These are phyloP conservation scores for Viola odorata DNA, from an alignment of 345 rosid genomes.

Conservation along the genomic window DNA sequence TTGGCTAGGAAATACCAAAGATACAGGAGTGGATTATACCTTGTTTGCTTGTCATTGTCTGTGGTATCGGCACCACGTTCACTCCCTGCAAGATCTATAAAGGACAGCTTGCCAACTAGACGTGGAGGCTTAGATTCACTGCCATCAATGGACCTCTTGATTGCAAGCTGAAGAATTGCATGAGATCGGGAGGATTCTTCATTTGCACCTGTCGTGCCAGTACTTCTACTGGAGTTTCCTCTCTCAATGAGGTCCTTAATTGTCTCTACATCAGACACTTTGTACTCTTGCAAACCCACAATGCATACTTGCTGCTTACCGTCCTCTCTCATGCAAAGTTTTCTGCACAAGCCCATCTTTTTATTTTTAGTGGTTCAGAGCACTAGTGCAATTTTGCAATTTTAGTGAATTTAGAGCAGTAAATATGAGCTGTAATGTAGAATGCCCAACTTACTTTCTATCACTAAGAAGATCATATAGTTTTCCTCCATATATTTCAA, in stretches of 20 bases:
- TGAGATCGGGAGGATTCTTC: slow-evolving; percentile 99
- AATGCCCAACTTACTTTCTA: slow-evolving; percentile 64
- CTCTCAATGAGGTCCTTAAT: slow-evolving; percentile 93
- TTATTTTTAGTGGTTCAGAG: too few relatives aligned
- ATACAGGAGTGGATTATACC: slow-evolving; percentile 36
- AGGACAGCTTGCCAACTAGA: slow-evolving; percentile 88
- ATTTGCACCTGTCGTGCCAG: slow-evolving; percentile 96
- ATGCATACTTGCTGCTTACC: slow-evolving; percentile 98
- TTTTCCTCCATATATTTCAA: slow-evolving; percentile 96
- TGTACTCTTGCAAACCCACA: slow-evolving; percentile 93
- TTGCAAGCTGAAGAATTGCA: slow-evolving; percentile 95
- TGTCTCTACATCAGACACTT: slow-evolving; percentile 86
- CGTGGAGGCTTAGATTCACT: slow-evolving; percentile 86
- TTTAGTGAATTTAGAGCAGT: slow-evolving; percentile 9
- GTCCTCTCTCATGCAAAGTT: slow-evolving; percentile 97
- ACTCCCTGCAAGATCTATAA: slow-evolving; percentile 99
- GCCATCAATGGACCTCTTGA: slow-evolving; percentile 77
- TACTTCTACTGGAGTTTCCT: slow-evolving; percentile 89
- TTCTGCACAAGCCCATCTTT: slow-evolving; percentile 32
- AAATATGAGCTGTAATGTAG: too few relatives aligned
- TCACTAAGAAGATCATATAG: slow-evolving; percentile 87
- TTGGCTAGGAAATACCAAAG: not conserved
- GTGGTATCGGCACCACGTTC: slow-evolving; percentile 99
- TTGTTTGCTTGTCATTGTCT: slow-evolving; percentile 95
- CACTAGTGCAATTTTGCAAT: not conserved